Conservation (phyloP, 2,329 filamentous ascomycete species). For the Alternaria sp. region DNA sequence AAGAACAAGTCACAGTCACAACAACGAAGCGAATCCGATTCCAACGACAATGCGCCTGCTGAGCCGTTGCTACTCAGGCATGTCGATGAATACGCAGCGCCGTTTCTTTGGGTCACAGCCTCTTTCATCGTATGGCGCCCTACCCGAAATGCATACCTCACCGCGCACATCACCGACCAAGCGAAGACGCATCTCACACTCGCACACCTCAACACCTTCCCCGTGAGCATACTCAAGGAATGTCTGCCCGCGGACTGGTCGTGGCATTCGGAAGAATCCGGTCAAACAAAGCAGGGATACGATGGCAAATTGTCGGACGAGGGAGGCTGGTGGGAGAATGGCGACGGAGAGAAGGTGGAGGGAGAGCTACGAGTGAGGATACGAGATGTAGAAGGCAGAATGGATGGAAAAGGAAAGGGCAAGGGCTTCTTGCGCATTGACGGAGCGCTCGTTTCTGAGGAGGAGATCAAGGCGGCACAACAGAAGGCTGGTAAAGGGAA, state of each 20-base stretch:
- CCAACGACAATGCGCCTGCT: constrained; percentile 4
- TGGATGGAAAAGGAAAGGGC: constrained; percentile 66
- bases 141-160: constrained; percentile 72
- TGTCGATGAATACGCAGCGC: constrained; percentile 76
- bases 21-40: constrained; percentile 9
- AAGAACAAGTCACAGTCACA: constrained; percentile 10
- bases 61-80: constrained; percentile 29
- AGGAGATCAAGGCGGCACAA: constrained; percentile 62
- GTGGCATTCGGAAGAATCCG: constrained; percentile 60
- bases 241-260: constrained; percentile 79
- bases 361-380: constrained; percentile 72
- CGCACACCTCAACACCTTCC: constrained; percentile 90
- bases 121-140: constrained; percentile 87
- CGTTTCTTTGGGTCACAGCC: constrained; percentile 86
- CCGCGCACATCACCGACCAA: constrained; percentile 83
- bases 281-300: constrained; percentile 32
- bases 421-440: constrained; percentile 85
- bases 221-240: constrained; percentile 80
- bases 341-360: constrained; percentile 64
- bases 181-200: constrained; percentile 89
- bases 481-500: constrained; percentile 17
- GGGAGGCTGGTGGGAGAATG: constrained; percentile 78
- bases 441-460: constrained; percentile 78
- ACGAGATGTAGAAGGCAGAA: constrained; percentile 80
- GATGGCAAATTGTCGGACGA: constrained; percentile 47